These are phyloP conservation scores for Fusarium tuaranense DNA, from an alignment of 2,329 filamentous ascomycete genomes.

Conservation along the genomic window DNA sequence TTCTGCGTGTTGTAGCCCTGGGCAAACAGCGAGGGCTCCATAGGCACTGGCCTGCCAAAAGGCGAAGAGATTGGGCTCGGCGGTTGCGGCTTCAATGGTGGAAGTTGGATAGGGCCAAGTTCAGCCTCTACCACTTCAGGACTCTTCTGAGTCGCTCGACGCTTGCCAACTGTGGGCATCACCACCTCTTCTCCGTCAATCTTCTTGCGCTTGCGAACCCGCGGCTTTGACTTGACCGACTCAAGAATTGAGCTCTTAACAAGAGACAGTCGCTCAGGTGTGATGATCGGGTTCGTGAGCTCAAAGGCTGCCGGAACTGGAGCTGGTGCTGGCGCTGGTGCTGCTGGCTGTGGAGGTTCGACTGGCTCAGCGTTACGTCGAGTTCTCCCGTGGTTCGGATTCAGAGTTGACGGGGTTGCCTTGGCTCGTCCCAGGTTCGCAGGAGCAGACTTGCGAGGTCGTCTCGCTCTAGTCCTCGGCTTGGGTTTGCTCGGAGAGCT, in stretches of 20 bases:
- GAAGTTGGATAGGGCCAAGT: constrained; percentile 39
- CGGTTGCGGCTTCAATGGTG: constrained; percentile 46
- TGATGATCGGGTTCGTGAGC: not conserved
- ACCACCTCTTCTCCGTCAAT: constrained; percentile 55
- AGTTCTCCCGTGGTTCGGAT: constrained; percentile 52
- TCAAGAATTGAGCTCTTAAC: constrained; percentile 59
- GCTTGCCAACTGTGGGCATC: constrained; percentile 38
- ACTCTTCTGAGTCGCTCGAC: constrained; percentile 27
- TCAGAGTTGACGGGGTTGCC: constrained; percentile 48
- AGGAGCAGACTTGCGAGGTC: constrained; percentile 56
- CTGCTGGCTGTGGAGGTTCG: not conserved
- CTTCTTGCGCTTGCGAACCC: constrained; percentile 60
- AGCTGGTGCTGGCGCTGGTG: not conserved
- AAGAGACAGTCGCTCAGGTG: constrained; percentile 17
- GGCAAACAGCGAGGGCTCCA: constrained; percentile 43
- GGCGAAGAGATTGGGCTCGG: constrained; percentile 23
- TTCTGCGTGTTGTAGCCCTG: constrained; percentile 11
- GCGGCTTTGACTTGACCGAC: constrained; percentile 62
- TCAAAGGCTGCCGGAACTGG: not conserved
- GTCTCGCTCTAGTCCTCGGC: constrained; percentile 45
- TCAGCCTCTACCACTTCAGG: constrained; percentile 20
- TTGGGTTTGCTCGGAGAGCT: constrained; percentile 22
- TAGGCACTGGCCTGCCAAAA: constrained; percentile 40
- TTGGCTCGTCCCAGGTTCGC: constrained; percentile 48
- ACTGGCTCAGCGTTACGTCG: constrained; percentile 34